Base-by-base conservation (phyloP, 306 rosid genomes). In the Potentilla sterilis region DNA sequence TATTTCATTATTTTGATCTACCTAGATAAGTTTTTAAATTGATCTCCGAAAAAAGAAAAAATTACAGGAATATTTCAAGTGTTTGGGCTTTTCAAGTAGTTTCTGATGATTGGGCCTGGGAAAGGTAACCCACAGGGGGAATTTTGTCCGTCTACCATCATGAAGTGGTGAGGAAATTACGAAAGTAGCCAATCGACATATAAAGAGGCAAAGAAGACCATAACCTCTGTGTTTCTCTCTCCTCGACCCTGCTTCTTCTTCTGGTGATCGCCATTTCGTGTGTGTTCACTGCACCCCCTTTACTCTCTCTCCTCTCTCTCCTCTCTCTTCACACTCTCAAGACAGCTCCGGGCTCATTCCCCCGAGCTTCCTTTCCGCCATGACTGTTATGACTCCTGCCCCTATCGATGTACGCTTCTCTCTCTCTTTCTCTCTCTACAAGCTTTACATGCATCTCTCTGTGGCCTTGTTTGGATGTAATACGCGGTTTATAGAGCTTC, bases 341-440 rank as follows among this genome's bases (percentile, higher is more conserved):
- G 0, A 52, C 24, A 52, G 28, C 54, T 15, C 54, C 51, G 51
- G 51, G 16, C 65, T 37, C 37, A 37, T 70, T 71, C 47, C 35
- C 47, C 35, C 19, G 13, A n/a, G 38, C 48, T 38, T 47, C 59
- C 61, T 1, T 84, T 73, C 80, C 43, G 58, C 83, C 90, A 88
- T 86, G 90, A 90, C 96, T 44, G 88, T 90, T 52, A 74, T 86
- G 88, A 84, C 92, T 72, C 96, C 96, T 72, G 88, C 88, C 77
- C 90, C 97, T 82, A 78, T 92, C 83, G 96, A 92, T 75, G 97
- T 92, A 82, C 71, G 89, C 67, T 43, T 72, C 75, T 22, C 79
- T 58, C 46, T 68, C 57, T 46, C 3, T 40, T 81, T 65, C 67
- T 78, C 19, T 75, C 70, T 76, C 64, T 58, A 5, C 41, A 16